Evolutionary conservation across 108 stramenopile species (phyloP).

Genomic region (Cyclotella atomus): DNA sequence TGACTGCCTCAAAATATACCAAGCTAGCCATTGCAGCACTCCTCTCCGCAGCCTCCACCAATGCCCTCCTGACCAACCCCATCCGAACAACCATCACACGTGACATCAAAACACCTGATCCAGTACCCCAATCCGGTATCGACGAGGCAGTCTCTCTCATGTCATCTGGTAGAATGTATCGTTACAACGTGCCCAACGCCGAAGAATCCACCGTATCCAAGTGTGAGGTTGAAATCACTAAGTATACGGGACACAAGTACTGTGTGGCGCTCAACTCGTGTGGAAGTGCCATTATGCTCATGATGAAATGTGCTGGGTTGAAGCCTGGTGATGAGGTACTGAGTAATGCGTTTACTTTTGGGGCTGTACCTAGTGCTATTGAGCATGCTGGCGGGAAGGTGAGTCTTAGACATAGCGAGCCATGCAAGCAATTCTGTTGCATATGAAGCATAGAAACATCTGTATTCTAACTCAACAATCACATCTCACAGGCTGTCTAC

Average conservation of each 20-base stretch:
- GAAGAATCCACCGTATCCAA: conserved; percentile 64
- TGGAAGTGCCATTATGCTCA: conserved; percentile 86
- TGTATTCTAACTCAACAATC: background rate
- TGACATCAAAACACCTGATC: conserved; percentile 87
- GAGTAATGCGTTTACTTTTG: conserved; percentile 91
- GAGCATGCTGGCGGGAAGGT: conserved; percentile 84
- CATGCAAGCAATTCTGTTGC: too few relatives aligned
- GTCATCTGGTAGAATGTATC: conserved; percentile 75
- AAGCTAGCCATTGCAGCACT: conserved; percentile 39
- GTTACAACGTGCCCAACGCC: conserved; percentile 75
- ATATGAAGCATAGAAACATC: too few relatives aligned
- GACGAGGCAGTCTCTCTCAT: conserved; percentile 73
- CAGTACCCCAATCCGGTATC: conserved; percentile 76
- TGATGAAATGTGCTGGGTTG: conserved; percentile 80
- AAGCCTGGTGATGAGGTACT: conserved; percentile 86
- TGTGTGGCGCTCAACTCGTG: conserved; percentile 88
- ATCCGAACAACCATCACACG: conserved; percentile 50
- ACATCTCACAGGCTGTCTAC: conserved; percentile 76
- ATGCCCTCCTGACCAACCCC: conserved; percentile 50
- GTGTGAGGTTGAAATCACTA: conserved; percentile 80
- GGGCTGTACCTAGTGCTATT: conserved; percentile 83
- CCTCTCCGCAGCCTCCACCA: conserved; percentile 34
- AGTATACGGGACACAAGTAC: conserved; percentile 86
- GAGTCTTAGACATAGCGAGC: too few relatives aligned
- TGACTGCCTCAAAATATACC: conserved; percentile 29